Evolutionary conservation across 768 basidiomycete genomes (phyloP), one percentile per base, ranked within the genome.

Genomic region (Podaxis sp.): DNA sequence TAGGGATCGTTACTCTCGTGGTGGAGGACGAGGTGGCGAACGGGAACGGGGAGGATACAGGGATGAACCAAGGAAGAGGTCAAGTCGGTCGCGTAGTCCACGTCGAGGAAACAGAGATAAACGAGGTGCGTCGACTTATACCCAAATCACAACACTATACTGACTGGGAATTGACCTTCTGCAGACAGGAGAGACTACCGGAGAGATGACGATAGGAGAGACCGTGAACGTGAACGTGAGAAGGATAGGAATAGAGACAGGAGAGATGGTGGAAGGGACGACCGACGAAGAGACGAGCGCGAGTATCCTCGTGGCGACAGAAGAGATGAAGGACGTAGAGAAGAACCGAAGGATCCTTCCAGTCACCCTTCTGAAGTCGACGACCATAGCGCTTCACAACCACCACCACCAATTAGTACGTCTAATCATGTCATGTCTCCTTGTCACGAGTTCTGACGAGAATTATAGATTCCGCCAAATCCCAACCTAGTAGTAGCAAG

Each of bases 11-110:
- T 72, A 79, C 61, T 64, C 74, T 44, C 64, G 75, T 57, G 60
- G 74, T 36, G 69, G 75, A 46, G 59, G 67, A 10, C 66, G 76
- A 38, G 63, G 72, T 46, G 68, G 72, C 23, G 69, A 70, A 28
- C 66, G 73, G 18, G 63, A 75, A 60, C 72, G 77, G 9, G 73
- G 75, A 59, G 66, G 70, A 32, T 67, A 76, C 61, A 73, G 77
- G 44, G 77, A 78, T 53, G 77, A 79, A 61, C 70, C 72, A 48
- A 73, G 77, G 54, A 78, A 80, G 59, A 77, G 84, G 59, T 71
- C 77, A 16, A 80, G 80, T 68, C 76, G 81, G 50, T 82, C 80
- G 50, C 76, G 80, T 59, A 82, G 81, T 68, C 82, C 81, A 48
- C 73, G 72, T 14, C 71, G 77, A 65, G 70, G 73, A 48, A 62